Evolutionary conservation across 805 yeast genomes (phyloP).

Genomic region (Wickerhamiella kurtzmanii): DNA sequence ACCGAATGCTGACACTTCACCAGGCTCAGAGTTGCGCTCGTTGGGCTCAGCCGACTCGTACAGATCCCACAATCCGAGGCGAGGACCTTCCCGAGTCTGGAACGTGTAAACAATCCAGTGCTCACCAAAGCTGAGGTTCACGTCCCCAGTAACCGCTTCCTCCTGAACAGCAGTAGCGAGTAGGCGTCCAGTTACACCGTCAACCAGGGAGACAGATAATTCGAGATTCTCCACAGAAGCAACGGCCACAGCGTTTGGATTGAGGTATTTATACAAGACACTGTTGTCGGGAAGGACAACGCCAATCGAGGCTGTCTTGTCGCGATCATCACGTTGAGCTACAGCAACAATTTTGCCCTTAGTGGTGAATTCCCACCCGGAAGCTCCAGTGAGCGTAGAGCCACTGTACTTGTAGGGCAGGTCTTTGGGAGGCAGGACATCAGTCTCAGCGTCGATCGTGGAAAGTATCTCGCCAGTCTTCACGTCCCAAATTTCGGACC

Average conservation of each 20-base stretch:
- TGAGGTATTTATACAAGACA: conserved; percentile 70
- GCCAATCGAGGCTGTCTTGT: conserved; percentile 47
- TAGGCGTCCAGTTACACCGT: conserved; percentile 55
- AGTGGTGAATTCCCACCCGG: conserved; percentile 7
- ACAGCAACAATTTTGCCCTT: conserved; percentile 27
- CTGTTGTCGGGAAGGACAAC: conserved; percentile 53
- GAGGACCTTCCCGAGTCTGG: conserved; percentile 39
- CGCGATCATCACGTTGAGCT: conserved; percentile 30
- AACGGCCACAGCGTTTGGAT: conserved; percentile 51
- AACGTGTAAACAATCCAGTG: conserved; percentile 69
- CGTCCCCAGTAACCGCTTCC: conserved; percentile 29
- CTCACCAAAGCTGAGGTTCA: conserved; percentile 54
- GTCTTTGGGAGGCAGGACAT: not conserved
- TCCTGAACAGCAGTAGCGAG: conserved; percentile 35
- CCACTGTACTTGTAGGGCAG: not conserved
- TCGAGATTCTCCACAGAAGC: conserved; percentile 26
- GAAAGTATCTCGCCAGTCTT: conserved; percentile 4
- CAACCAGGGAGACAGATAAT: conserved; percentile 43
- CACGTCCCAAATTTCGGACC: conserved; percentile 6
- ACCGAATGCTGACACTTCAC: conserved; percentile 26
- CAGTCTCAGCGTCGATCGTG: conserved; percentile 3
- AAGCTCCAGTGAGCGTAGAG: not conserved
- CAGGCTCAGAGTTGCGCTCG: conserved; percentile 24
- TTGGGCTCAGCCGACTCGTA: conserved; percentile 54
- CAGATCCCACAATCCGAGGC: conserved; percentile 61